Evolutionary conservation across 352 stramenopile genomes (phyloP), one percentile per base, ranked within the genome.

Genomic region (Albugo laibachii): DNA sequence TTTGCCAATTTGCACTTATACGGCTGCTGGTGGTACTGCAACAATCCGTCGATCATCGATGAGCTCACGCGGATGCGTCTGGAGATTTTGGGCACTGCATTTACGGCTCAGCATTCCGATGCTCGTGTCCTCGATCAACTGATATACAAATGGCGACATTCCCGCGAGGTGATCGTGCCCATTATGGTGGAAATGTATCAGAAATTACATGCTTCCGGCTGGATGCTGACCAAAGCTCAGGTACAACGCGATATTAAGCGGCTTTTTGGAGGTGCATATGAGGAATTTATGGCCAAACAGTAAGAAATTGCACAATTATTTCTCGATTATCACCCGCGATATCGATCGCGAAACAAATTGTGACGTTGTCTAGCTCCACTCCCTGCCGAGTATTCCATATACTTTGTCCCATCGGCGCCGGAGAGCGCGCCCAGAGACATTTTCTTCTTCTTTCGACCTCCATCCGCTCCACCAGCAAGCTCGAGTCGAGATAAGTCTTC

Each of bases 141-240:
- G 10, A 60, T 96, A 24, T 97, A 97, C 75, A 97, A 97, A 67
- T 97, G 87, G 86, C 65, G 63, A 38, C 91, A 97, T 71, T 96
- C 83, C 47, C 63, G 88, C 40, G 65, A 76, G 18, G 61, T 95
- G 13, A 91, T 97, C 48, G 80, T 69, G 8, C 59, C 83, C 18
- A 84, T 95, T 19, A 52, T 97, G 12, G 61, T 70, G 21, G 63
- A 85, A 39, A 85, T 96, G 71, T 95, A 94, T 60, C 55, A 65
- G 15, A 93, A 95, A 49, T 52, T 93, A 48, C 56, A 69, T 15
- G 55, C 61, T 34, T 87, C 82, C 36, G 87, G 86, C 31, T 96
- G 86, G 80, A 70, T 66, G 45, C 53, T 92, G 24, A 80, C 79
- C n/a, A 70, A 83, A 50, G 58, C 42, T 16, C 80, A 95, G 55